Evolutionary conservation across 805 yeast species (phyloP).

Genomic region (Suhomyces faveliae): DNA sequence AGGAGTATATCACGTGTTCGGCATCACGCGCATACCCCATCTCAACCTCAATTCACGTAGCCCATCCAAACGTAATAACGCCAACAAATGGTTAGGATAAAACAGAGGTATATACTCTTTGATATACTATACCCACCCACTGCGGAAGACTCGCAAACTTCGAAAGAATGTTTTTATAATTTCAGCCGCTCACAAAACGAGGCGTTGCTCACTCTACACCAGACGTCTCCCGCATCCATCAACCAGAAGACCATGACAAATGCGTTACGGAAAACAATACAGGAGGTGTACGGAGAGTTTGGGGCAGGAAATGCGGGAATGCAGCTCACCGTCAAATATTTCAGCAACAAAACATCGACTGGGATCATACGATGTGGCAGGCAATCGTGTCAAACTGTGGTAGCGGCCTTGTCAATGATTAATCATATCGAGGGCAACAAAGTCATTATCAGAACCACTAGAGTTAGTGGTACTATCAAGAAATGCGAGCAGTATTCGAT

Average conservation of each 20-base stretch:
- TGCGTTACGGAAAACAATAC: conserved; percentile 55
- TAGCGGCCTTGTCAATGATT: conserved; percentile 65
- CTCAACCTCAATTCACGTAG: neutral
- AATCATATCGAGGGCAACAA: conserved; percentile 47
- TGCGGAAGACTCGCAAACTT: conserved; percentile 9
- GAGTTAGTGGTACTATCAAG: conserved; percentile 83
- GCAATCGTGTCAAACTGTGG: conserved; percentile 56
- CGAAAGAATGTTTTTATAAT: conserved; percentile 16
- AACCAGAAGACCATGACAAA: conserved; percentile 50
- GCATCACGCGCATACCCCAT: neutral
- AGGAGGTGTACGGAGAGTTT: conserved; percentile 70
- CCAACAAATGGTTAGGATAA: conserved; percentile 74
- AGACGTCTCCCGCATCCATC: conserved; percentile 47
- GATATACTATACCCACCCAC: conserved; percentile 68
- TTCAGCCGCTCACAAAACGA: conserved; percentile 33
- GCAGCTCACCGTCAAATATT: conserved; percentile 69
- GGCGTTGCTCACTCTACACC: conserved; percentile 48
- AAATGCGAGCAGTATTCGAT: conserved; percentile 76
- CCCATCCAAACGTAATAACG: neutral
- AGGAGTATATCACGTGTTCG: neutral
- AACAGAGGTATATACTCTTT: conserved; percentile 79
- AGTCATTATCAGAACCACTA: conserved; percentile 59
- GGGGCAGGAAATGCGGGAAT: conserved; percentile 67
- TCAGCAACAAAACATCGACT: conserved; percentile 74
- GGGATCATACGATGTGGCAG: conserved; percentile 81